Evolutionary conservation across 371 early-diverging fungal genomes (phyloP).

Genomic region (Mucor indicus): DNA sequence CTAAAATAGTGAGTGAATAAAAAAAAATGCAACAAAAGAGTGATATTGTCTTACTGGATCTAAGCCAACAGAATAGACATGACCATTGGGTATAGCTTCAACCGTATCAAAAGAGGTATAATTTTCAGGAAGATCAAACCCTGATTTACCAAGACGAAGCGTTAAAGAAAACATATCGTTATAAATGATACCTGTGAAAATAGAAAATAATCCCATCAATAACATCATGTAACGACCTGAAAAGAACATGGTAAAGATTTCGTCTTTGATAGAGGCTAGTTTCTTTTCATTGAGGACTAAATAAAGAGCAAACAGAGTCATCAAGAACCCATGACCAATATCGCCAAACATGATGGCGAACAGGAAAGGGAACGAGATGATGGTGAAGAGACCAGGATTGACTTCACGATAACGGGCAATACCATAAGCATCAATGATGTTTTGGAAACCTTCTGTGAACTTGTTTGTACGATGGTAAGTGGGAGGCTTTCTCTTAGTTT

Average conservation of each 20-base stretch:
- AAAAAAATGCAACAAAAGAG: slow-evolving; percentile 14
- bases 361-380: slow-evolving; percentile 98
- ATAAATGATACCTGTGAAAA: slow-evolving; percentile 98
- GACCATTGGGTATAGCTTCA: slow-evolving; percentile 39
- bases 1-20: slow-evolving; percentile 42
- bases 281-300: slow-evolving; percentile 83
- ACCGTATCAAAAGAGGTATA: slow-evolving; percentile 44
- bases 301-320: slow-evolving; percentile 76
- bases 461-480: slow-evolving; percentile 96
- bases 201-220: slow-evolving; percentile 95
- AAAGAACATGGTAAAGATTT: slow-evolving; percentile 90
- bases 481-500: slow-evolving; percentile 88
- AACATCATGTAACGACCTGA: slow-evolving; percentile 97
- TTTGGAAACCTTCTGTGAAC: slow-evolving; percentile 96
- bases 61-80: slow-evolving; percentile 72
- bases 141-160: slow-evolving; percentile 74
- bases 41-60: slow-evolving; percentile 59
- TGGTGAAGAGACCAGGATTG: slow-evolving; percentile 98
- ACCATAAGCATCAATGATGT: slow-evolving; percentile 98
- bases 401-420: slow-evolving; percentile 99
- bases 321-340: slow-evolving; percentile 95
- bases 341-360: slow-evolving; percentile 99
- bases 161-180: slow-evolving; percentile 95
- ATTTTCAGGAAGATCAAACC: slow-evolving; percentile 67
- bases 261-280: slow-evolving; percentile 69